Evolutionary conservation across 768 basidiomycete species (phyloP).

Genomic region (Boletus vinaceobasis): DNA sequence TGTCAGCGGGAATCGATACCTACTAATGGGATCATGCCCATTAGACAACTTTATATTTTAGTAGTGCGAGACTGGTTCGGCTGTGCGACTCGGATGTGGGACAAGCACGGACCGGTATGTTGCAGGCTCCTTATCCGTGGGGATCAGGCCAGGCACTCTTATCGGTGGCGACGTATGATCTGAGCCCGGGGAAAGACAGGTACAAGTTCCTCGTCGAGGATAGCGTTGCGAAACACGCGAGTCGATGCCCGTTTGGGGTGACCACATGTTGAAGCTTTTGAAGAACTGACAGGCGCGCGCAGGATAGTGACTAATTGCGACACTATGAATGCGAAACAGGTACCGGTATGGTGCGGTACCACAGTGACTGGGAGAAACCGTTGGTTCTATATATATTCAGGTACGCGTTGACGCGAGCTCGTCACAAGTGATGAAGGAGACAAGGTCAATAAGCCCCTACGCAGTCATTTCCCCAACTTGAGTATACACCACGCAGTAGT

Average conservation of each 20-base stretch:
- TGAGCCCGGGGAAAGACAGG: background rate
- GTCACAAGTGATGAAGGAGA: background rate
- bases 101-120: background rate
- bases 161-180: background rate
- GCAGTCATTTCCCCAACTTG: background rate
- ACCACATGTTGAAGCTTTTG: background rate
- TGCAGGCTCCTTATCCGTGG: background rate
- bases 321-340: background rate
- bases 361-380: background rate
- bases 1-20: background rate
- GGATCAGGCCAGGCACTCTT: background rate
- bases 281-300: background rate
- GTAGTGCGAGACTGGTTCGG: background rate
- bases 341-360: too few species aligned
- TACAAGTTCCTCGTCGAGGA: background rate
- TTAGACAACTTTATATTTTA: background rate
- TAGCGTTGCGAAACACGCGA: background rate
- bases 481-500: background rate
- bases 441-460: background rate
- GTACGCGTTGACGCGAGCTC: background rate
- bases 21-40: background rate
- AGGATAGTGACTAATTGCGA: background rate
- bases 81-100: background rate
- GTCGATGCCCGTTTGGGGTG: background rate
- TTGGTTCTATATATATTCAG: background rate